A percentile compares a stretch with the other conserved stretches of the same genome.
phyloP scores from a whole-genome alignment of 371 early-diverging fungal genomes.

The Mucor sp. region DNA sequence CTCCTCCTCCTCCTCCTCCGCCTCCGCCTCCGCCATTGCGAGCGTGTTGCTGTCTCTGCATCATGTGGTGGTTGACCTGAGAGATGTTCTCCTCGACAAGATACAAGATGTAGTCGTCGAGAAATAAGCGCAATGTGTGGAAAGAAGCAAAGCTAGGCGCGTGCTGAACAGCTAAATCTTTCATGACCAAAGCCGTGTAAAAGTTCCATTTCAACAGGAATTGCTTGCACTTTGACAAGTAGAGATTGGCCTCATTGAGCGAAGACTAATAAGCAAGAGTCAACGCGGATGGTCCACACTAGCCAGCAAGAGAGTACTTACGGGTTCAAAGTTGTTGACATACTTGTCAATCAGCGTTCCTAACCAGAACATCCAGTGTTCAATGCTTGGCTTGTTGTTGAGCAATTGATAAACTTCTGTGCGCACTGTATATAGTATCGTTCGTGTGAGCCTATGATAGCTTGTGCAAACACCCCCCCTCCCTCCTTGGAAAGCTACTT shows the following conservation, averaged over 20 bases:
- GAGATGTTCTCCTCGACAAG: slow-evolving; percentile 55
- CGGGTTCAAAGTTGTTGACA: slow-evolving; percentile 23
- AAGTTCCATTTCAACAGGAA: slow-evolving; percentile 58
- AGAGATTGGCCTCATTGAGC: slow-evolving; percentile 30
- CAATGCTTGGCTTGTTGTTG: slow-evolving; percentile 24
- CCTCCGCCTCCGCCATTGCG: not conserved
- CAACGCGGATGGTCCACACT: no score
- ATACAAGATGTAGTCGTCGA: slow-evolving; percentile 58
- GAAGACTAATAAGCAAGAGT: not conserved
- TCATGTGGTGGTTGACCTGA: slow-evolving; percentile 27
- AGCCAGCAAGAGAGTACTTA: slow-evolving; percentile 10
- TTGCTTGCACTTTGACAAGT: slow-evolving; percentile 49
- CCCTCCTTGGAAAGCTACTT: slow-evolving; percentile 3
- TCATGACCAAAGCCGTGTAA: slow-evolving; percentile 44
- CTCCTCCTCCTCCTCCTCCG: not conserved
- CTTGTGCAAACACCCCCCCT: no score
- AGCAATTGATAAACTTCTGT: slow-evolving; percentile 35
- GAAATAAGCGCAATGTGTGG: slow-evolving; percentile 45
- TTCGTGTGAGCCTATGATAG: no score
- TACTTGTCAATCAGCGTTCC: slow-evolving; percentile 37
- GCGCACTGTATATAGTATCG: not conserved
- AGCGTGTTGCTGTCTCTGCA: slow-evolving; percentile 8
- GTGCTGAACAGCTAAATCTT: slow-evolving; percentile 44
- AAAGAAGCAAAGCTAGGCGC: slow-evolving; percentile 47
- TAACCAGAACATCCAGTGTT: slow-evolving; percentile 55